Base-by-base conservation (phyloP, 805 yeast genomes). In the Schizosaccharomyces lindneri region DNA sequence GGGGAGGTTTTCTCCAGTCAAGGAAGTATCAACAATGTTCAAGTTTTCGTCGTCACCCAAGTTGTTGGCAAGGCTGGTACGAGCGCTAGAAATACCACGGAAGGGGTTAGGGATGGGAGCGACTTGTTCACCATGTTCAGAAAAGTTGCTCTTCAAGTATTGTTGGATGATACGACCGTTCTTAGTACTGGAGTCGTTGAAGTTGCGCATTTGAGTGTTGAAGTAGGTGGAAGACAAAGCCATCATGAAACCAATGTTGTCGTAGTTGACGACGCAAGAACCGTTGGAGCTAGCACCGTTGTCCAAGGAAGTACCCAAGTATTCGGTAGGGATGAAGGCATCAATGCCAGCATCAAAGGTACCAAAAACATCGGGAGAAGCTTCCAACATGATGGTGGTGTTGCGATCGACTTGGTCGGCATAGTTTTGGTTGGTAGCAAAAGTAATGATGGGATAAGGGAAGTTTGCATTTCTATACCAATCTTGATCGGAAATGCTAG, bases 271-370 rank as follows among this genome's bases (percentile, higher is more conserved):
- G 62, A 78, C 70, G 72, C 95, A 86, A 39, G 67, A 67, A 46
- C 70, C 69, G 17, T 70, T 67, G 5, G 67, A 67, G 13, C 87
- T 82, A 24, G 68, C 64, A 51, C 95, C 95, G 64, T 80, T 75
- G 32, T 75, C 67, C 43, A 84, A 77, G 24, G 76, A 70, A 0
- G 94, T 76, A 13, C 95, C 95, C 59, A 85, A 70, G 68, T 84
- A 87, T 70, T 81, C 77, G 55, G 80, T 71, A 63, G 84, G 82
- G 13, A 82, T 75, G 70, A 87, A 87, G 1, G 83, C 73, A 62
- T 77, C 74, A 62, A 85, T 71, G 1, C 83, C 74, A 13, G 87
- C 84, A 68, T 88, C 96, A 95, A 94, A 87, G 4, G 94, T 82
- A 17, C 96, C 96, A 68, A 87, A 72, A 68, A 83, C 85, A 67